Conservation (phyloP, 2,329 filamentous ascomycete genomes). For the Venturia aucupariae region DNA sequence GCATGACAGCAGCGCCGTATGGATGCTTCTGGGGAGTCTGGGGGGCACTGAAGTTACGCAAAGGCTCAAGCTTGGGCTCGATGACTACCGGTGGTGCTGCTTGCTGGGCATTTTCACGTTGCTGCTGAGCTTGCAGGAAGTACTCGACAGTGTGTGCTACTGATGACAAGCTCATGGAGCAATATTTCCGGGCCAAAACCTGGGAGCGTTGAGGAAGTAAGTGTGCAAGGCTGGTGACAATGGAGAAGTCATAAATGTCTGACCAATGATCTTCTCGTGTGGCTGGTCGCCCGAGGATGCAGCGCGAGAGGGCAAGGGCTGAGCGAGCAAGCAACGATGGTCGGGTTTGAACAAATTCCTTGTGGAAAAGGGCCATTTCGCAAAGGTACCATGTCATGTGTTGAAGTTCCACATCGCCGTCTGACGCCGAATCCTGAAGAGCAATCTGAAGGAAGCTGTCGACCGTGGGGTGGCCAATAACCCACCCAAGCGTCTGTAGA, state of each 20-base stretch:
- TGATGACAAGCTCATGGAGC: conserved; percentile 53
- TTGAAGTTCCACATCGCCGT: conserved; percentile 65
- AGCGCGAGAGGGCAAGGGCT: conserved; percentile 75
- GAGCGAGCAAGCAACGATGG: conserved; percentile 86
- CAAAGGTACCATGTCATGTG: conserved; percentile 91
- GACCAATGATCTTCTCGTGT: conserved; percentile 68
- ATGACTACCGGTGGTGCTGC: conserved; percentile 36
- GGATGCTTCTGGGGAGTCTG: conserved; percentile 73
- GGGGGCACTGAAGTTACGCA: conserved; percentile 45
- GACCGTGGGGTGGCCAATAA: conserved; percentile 89
- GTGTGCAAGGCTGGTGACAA: conserved; percentile 54
- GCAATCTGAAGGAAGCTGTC: conserved; percentile 89
- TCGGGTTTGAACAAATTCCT: conserved; percentile 88
- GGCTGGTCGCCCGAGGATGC: conserved; percentile 74
- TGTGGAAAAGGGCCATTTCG: conserved; percentile 92
- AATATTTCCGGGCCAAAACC: conserved; percentile 60
- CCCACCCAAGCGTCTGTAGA: conserved; percentile 92
- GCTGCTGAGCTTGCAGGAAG: conserved; percentile 45
- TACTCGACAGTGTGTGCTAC: conserved; percentile 56
- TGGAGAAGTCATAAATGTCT: conserved; percentile 58
- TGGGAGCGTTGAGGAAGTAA: conserved; percentile 58
- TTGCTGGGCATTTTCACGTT: conserved; percentile 46
- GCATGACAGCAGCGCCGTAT: conserved; percentile 50
- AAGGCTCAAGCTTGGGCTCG: conserved; percentile 35
- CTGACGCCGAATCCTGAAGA: conserved; percentile 62